A percentile compares a stretch with the other conserved stretches of the same genome.
These are phyloP conservation scores for Podaxis sp. DNA, from an alignment of 768 basidiomycete genomes.

Conservation along the genomic window DNA sequence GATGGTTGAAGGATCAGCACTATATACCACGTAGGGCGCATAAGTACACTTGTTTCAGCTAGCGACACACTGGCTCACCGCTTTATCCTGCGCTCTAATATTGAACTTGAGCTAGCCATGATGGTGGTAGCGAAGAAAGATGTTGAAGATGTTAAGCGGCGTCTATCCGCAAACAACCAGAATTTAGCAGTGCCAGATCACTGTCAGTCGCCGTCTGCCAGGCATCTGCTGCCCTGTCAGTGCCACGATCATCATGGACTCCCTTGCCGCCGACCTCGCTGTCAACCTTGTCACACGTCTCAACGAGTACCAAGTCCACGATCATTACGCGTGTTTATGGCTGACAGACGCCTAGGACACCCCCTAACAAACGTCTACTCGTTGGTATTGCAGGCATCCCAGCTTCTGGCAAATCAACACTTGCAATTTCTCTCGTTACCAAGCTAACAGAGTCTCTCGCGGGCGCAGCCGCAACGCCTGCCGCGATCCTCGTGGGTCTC, in stretches of 20 bases:
- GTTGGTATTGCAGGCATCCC: slow-evolving; percentile 80
- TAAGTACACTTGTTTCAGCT: too few species aligned
- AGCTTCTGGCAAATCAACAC: slow-evolving; percentile 84
- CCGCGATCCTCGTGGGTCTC: slow-evolving; percentile 71
- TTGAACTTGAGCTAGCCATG: slow-evolving; percentile 29
- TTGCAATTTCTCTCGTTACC: slow-evolving; percentile 59
- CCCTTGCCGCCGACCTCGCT: slow-evolving; percentile 24
- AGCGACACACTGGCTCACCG: slow-evolving; percentile 30
- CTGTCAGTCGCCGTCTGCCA: background rate
- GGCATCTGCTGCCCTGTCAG: background rate
- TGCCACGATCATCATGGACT: slow-evolving; percentile 22
- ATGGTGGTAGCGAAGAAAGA: slow-evolving; percentile 7
- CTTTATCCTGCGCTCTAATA: slow-evolving; percentile 37
- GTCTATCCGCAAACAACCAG: slow-evolving; percentile 16
- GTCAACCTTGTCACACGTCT: slow-evolving; percentile 28
- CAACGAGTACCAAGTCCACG: slow-evolving; percentile 31
- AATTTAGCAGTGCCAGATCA: background rate
- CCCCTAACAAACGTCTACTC: slow-evolving; percentile 48
- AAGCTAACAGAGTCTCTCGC: slow-evolving; percentile 47
- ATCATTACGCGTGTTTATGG: slow-evolving; percentile 3
- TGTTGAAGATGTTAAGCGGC: slow-evolving; percentile 1
- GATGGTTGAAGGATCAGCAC: slow-evolving; percentile 74
- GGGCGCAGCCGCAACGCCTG: slow-evolving; percentile 14
- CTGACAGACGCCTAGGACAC: slow-evolving; percentile 29
- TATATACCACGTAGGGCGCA: slow-evolving; percentile 12